These are phyloP conservation scores for Amphibolis antarctica DNA, from an alignment of 106 monocot genomes.

Conservation along the genomic window DNA sequence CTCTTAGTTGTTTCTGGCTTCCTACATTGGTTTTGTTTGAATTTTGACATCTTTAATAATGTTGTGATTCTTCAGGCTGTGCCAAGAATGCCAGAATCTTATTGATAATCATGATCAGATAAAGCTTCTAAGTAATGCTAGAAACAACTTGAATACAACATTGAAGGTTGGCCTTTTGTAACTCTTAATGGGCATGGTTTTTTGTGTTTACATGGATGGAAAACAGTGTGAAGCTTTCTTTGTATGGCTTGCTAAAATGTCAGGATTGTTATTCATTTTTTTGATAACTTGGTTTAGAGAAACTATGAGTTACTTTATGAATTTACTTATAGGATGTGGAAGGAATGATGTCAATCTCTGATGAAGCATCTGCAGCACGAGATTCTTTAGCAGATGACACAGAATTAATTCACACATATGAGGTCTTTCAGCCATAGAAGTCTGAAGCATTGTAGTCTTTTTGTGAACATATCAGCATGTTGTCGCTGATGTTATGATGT, in stretches of 20 bases:
- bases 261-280: neutral
- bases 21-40: neutral
- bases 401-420: conserved; percentile 90
- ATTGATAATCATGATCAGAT: conserved; percentile 97
- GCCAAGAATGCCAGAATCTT: conserved; percentile 91
- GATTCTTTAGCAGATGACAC: conserved; percentile 85
- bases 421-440: conserved; percentile 32
- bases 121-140: conserved; percentile 97
- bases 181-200: neutral
- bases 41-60: neutral
- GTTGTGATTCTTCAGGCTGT: conserved; percentile 47
- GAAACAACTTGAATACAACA: conserved; percentile 96
- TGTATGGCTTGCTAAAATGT: neutral
- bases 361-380: conserved; percentile 93
- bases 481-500: neutral
- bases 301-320: neutral
- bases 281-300: neutral
- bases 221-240: neutral
- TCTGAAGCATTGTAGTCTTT: too few species aligned
- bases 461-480: neutral
- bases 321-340: conserved; percentile 65
- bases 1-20: neutral
- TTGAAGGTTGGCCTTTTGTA: conserved; percentile 49
- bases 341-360: conserved; percentile 99
- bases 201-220: neutral